Evolutionary conservation across 2,329 filamentous ascomycete species (phyloP).

Genomic region (Geosmithia flava): DNA sequence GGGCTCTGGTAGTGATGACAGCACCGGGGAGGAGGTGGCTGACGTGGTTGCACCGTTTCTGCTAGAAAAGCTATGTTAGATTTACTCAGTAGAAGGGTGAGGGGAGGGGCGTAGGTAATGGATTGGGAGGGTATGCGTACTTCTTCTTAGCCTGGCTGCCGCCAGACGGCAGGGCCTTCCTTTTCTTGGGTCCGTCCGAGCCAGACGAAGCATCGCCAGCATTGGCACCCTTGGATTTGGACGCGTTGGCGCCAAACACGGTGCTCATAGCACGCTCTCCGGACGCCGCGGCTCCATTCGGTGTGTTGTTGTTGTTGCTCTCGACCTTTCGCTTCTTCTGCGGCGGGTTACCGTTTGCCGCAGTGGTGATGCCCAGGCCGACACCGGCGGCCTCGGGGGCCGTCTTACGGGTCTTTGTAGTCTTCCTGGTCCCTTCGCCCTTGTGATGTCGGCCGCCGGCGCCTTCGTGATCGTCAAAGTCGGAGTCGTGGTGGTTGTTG

Average conservation of each 20-base stretch:
- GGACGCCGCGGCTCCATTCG: slow-evolving; percentile 27
- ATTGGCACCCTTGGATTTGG: slow-evolving; percentile 49
- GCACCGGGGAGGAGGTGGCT: slow-evolving; percentile 62
- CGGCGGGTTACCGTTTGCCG: slow-evolving; percentile 41
- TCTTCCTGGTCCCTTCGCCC: slow-evolving; percentile 45
- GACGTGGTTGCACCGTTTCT: slow-evolving; percentile 51
- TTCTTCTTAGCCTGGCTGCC: slow-evolving; percentile 71
- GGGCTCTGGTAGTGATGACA: slow-evolving; percentile 54
- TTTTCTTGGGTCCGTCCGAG: slow-evolving; percentile 60
- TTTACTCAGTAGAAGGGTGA: not conserved
- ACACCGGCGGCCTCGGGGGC: slow-evolving; percentile 31
- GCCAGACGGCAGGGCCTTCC: slow-evolving; percentile 49
- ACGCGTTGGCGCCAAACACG: slow-evolving; percentile 34
- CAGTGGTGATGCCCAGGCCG: slow-evolving; percentile 54
- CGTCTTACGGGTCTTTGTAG: slow-evolving; percentile 52
- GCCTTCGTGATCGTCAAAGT: slow-evolving; percentile 57
- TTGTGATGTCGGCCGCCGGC: slow-evolving; percentile 26
- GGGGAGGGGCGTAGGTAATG: not conserved
- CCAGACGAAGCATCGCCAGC: slow-evolving; percentile 58
- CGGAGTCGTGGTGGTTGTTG: slow-evolving; percentile 54
- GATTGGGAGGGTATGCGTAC: slow-evolving; percentile 27
- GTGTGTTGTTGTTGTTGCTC: slow-evolving; percentile 33
- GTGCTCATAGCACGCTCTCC: slow-evolving; percentile 60
- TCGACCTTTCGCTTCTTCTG: slow-evolving; percentile 75
- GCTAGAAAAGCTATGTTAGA: slow-evolving; percentile 6